Base-by-base conservation (phyloP, 2,329 filamentous ascomycete genomes). In the Aspergillus piperis region DNA sequence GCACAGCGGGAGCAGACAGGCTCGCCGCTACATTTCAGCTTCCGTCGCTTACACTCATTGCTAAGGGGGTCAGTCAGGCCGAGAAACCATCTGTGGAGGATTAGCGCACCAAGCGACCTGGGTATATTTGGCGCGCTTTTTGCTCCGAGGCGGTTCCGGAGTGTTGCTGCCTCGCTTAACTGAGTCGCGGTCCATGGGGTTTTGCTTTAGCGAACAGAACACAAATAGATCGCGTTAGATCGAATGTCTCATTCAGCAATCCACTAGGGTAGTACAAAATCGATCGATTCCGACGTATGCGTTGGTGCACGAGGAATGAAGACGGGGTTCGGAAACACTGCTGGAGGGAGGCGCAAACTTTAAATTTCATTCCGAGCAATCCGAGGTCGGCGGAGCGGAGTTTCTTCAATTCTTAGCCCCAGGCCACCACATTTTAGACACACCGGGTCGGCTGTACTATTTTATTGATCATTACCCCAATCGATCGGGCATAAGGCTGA, bases 1-100 rank as follows among this genome's bases (percentile, higher is more conserved):
- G 54, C 85, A 68, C 88, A 91, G 59, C 88, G 81, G 61, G 86
- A 83, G 65, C 88, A 91, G 1, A 87, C 85, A 1, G 83, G 84
- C 67, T 89, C 85, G 62, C 88, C 88, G 73, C 90, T 90, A 76
- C 88, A 90, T 74, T 90, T 90, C 70, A 90, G 87, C 74, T 90
- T 90, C 60, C 88, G 85, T n/a, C 88, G 81, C 68, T 90, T 90
- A 75, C 88, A 90, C 71, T 90, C 88, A 70, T 90, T 90, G 67
- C 88, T 89, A 32, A 4, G 49, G 17, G 3, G 19, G 21, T 47
- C 44, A 30, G 19, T 7, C 27, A 32, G 13, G 51, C 25, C 42
- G 25, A 7, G 19, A 23, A 25, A 13, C 11, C 5, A 36, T 36
- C 10, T 13, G 41, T 50, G 30, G 39, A 32, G 1, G 8, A 17